phyloP scores from a whole-genome alignment of 1,139 yeast genomes.

The Nakaseomyces kungkrabaensis region DNA sequence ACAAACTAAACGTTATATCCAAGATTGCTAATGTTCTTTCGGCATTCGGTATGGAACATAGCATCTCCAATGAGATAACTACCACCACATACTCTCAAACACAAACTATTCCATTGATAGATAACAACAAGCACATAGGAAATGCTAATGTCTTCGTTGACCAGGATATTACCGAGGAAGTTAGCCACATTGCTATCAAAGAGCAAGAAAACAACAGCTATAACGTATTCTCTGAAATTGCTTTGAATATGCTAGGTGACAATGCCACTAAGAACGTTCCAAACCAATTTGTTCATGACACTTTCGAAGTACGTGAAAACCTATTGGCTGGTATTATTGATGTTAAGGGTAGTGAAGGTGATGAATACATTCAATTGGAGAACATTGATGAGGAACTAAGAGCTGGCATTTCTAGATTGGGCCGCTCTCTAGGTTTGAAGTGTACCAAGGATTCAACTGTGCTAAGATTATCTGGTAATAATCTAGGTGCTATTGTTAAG shows the following conservation, averaged over 20 bases:
- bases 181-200: neutral
- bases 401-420: slow-evolving; percentile 27
- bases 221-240: neutral
- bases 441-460: slow-evolving; percentile 15
- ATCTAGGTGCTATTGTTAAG: slow-evolving; percentile 5
- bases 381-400: neutral
- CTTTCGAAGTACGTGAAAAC: slow-evolving; percentile 31
- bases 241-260: neutral
- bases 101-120: slow-evolving; percentile 1
- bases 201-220: too few relatives aligned
- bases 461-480: slow-evolving; percentile 7
- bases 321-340: slow-evolving; percentile 37
- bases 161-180: neutral
- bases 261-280: slow-evolving; percentile 17
- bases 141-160: neutral
- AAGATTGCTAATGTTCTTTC: neutral
- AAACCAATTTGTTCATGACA: slow-evolving; percentile 15
- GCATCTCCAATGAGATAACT: neutral
- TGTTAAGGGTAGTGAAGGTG: slow-evolving; percentile 24
- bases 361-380: neutral
- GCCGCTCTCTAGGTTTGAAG: slow-evolving; percentile 35
- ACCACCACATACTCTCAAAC: neutral
- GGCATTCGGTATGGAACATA: neutral
- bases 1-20: neutral
- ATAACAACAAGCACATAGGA: slow-evolving; percentile 1